Evolutionary conservation across 2,329 filamentous ascomycete species (phyloP).

Genomic region (Penicillium sp.): DNA sequence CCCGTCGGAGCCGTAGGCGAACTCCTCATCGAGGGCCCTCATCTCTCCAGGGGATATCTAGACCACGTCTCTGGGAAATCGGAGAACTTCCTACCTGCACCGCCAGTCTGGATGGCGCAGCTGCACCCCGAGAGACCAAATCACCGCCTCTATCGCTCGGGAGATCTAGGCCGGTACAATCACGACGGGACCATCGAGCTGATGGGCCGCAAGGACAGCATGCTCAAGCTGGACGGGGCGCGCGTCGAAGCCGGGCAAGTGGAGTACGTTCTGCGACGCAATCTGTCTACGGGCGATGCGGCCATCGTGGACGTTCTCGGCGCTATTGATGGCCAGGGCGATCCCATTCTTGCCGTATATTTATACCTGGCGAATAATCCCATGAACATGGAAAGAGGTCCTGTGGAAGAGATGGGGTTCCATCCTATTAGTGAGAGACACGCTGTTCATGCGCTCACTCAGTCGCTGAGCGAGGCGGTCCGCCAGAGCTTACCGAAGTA

Average conservation of each 20-base stretch:
- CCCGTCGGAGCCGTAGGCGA: slow-evolving; percentile 30
- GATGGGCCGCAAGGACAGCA: slow-evolving; percentile 27
- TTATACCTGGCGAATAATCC: slow-evolving; percentile 16
- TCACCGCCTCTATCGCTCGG: slow-evolving; percentile 23
- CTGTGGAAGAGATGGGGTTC: slow-evolving; percentile 14
- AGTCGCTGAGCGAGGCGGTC: slow-evolving; percentile 8
- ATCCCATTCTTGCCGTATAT: slow-evolving; percentile 16
- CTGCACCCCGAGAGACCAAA: slow-evolving; percentile 9
- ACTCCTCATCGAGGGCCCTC: slow-evolving; percentile 28
- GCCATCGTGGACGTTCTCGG: slow-evolving; percentile 20
- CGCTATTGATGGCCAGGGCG: slow-evolving; percentile 11
- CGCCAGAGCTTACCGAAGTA: slow-evolving; percentile 14
- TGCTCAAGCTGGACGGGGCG: slow-evolving; percentile 24
- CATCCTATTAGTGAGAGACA: slow-evolving; percentile 7
- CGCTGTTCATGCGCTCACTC: slow-evolving; percentile 5
- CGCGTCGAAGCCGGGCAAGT: slow-evolving; percentile 23
- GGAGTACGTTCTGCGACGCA: slow-evolving; percentile 16
- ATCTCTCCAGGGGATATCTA: slow-evolving; percentile 25
- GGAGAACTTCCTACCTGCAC: slow-evolving; percentile 14
- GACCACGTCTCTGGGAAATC: slow-evolving; percentile 15
- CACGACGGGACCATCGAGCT: slow-evolving; percentile 23
- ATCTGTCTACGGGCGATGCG: slow-evolving; percentile 8
- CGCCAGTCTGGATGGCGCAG: slow-evolving; percentile 14
- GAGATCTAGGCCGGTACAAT: slow-evolving; percentile 22
- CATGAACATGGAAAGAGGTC: slow-evolving; percentile 7